phyloP scores from a whole-genome alignment of 2,329 filamentous ascomycete species.

The Nannizziopsis arthrosporioides region DNA sequence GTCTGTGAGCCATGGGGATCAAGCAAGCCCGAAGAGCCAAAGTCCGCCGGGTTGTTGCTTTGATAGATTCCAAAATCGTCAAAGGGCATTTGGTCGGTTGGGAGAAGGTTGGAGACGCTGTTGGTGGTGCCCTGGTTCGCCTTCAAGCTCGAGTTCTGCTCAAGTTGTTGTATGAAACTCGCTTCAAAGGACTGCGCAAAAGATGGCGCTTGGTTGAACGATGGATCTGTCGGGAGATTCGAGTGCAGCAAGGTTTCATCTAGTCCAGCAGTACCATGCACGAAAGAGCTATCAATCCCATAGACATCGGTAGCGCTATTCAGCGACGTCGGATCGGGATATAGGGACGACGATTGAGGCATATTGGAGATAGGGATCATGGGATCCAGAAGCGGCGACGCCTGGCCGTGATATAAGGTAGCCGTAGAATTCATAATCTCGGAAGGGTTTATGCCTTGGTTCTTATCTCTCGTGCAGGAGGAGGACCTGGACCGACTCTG shows the following conservation, averaged over 20 bases:
- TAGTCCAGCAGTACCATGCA: constrained; percentile 23
- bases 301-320: constrained; percentile 26
- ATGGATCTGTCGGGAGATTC: constrained; percentile 25
- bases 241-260: constrained; percentile 18
- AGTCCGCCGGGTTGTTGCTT: constrained; percentile 26
- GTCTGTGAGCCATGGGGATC: constrained; percentile 26
- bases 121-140: constrained; percentile 24
- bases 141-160: constrained; percentile 23
- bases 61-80: constrained; percentile 31
- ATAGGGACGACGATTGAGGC: constrained; percentile 18
- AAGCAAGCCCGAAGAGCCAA: constrained; percentile 30
- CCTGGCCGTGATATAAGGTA: constrained; percentile 26
- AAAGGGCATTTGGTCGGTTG: constrained; percentile 28
- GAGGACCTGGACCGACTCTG: constrained; percentile 29
- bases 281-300: constrained; percentile 27
- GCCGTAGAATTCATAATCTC: constrained; percentile 16
- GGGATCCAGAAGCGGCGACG: constrained; percentile 27
- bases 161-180: constrained; percentile 27
- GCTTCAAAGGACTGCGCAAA: constrained; percentile 31
- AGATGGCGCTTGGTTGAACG: constrained; percentile 25
- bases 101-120: constrained; percentile 26
- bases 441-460: constrained; percentile 21
- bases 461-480: constrained; percentile 25
- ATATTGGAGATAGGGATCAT: constrained; percentile 25
- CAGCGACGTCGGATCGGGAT: constrained; percentile 19